phyloP scores from a whole-genome alignment of 1,284 basidiomycete genomes.

The Boletus semigastroideus region DNA sequence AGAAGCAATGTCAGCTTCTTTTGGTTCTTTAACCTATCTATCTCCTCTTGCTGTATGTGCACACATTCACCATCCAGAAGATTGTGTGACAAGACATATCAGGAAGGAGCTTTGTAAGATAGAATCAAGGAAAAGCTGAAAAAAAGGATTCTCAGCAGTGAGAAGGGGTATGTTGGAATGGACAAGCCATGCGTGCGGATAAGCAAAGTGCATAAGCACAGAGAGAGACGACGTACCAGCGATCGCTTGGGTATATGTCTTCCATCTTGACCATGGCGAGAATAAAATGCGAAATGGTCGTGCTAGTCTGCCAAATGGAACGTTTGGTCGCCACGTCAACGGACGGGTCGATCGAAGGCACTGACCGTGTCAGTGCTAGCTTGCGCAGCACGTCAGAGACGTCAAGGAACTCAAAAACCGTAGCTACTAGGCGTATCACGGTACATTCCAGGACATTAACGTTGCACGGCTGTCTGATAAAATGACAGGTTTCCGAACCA shows the following conservation, averaged over 20 bases:
- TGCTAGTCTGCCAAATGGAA: constrained; percentile 40
- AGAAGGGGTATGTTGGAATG: background rate
- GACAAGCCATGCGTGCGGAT: background rate
- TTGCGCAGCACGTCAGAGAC: background rate
- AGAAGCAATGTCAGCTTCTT: background rate
- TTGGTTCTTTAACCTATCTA: background rate
- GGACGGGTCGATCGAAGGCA: background rate
- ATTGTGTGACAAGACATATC: background rate
- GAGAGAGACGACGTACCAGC: constrained; percentile 29
- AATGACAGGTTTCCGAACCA: no score
- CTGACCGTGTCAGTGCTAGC: constrained; percentile 62
- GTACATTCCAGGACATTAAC: no score
- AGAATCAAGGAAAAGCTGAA: background rate
- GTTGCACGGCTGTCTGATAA: no score
- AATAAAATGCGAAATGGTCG: constrained; percentile 53
- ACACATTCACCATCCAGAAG: background rate
- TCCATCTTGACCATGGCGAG: constrained; percentile 56
- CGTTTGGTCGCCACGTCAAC: background rate
- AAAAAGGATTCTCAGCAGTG: background rate
- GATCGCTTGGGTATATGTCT: constrained; percentile 50
- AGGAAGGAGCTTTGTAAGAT: background rate
- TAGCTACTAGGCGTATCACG: no score
- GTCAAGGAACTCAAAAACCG: background rate
- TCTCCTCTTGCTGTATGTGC: background rate
- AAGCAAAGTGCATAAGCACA: background rate